Evolutionary conservation across 805 yeast genomes (phyloP).

Genomic region (Wilhelminamyces savonicus): DNA sequence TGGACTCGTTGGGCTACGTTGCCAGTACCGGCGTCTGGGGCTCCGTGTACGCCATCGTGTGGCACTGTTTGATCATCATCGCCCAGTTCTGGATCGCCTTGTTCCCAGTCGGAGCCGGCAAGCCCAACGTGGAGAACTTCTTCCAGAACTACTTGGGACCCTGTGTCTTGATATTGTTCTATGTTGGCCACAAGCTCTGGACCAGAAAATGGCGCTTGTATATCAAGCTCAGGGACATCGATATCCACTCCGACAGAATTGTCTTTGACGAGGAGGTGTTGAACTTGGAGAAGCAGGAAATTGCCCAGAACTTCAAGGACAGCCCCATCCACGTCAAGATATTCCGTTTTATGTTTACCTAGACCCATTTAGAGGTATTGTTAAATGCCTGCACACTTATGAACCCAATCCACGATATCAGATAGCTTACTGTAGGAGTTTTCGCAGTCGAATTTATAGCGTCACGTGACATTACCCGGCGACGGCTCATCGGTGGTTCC

Average conservation of each 20-base stretch:
- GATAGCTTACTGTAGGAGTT: no score
- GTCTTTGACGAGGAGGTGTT: constrained; percentile 31
- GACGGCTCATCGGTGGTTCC: no score
- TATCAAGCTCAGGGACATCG: constrained; percentile 23
- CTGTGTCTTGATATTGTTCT: constrained; percentile 23
- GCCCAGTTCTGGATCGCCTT: constrained; percentile 1
- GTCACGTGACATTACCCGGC: no score
- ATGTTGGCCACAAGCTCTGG: constrained; percentile 26
- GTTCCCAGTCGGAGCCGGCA: constrained; percentile 3
- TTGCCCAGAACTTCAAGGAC: constrained; percentile 5
- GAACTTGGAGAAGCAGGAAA: constrained; percentile 18
- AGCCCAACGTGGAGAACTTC: constrained; percentile 21
- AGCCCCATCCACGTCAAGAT: constrained; percentile 5
- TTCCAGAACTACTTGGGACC: constrained; percentile 31
- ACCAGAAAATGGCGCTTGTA: constrained; percentile 24
- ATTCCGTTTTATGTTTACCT: constrained; percentile 3
- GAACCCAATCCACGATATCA: no score
- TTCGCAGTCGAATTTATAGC: no score
- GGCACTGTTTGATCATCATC: constrained; percentile 9
- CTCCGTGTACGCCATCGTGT: constrained; percentile 13
- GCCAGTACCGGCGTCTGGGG: neutral
- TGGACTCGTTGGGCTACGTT: constrained; percentile 23
- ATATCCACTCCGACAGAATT: constrained; percentile 22
- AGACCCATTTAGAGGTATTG: no score
- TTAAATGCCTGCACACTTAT: no score